Evolutionary conservation across 352 stramenopile species (phyloP).

Genomic region (Poterioochromonas sp.): DNA sequence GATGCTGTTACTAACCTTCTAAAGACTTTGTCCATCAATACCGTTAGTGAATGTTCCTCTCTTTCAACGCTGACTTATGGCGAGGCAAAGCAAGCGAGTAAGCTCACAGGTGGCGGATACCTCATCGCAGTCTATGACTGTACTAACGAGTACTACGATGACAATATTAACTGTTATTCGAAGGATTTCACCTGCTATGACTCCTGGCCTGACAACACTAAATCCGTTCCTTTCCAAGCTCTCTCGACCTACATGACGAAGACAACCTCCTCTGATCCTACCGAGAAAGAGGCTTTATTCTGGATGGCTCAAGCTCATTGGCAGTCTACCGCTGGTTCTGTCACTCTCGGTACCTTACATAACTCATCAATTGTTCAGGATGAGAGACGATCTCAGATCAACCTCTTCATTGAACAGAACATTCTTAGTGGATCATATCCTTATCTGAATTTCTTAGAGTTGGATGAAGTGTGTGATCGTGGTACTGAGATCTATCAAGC

Average conservation of each 20-base stretch:
- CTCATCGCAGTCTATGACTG: background rate
- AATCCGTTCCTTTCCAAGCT: background rate
- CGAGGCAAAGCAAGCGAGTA: background rate
- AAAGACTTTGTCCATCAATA: background rate
- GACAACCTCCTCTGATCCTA: background rate
- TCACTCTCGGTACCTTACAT: conserved; percentile 1
- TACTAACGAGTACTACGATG: background rate
- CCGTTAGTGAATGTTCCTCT: background rate
- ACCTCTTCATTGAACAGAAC: background rate
- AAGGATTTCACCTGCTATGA: conserved; percentile 17
- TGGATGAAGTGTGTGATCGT: conserved; percentile 23
- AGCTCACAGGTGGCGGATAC: background rate
- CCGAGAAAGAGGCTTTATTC: background rate
- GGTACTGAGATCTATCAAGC: background rate
- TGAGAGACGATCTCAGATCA: conserved; percentile 12
- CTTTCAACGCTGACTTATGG: background rate
- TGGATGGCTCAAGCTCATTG: conserved; percentile 22
- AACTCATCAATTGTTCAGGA: background rate
- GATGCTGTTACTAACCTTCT: background rate
- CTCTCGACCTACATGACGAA: background rate
- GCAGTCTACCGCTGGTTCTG: conserved; percentile 9
- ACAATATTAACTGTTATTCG: background rate
- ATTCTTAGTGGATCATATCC: background rate
- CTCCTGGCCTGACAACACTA: conserved; percentile 2
- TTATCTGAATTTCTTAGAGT: conserved; percentile 8